Evolutionary conservation across 352 stramenopile genomes (phyloP), one percentile per base, ranked within the genome.

Genomic region (Phytophthora sojae): DNA sequence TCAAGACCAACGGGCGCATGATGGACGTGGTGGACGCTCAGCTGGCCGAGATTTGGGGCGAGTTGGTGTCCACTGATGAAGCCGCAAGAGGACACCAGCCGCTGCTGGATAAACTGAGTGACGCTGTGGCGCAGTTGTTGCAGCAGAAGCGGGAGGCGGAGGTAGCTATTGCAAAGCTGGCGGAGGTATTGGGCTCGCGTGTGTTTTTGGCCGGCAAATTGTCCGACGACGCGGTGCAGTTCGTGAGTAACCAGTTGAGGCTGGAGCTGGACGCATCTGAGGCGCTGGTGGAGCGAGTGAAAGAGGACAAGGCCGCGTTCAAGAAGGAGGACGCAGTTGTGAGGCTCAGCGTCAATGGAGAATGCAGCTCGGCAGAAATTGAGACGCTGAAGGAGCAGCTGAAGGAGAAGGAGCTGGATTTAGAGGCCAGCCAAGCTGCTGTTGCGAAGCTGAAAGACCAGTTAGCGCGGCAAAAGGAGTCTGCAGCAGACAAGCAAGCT

Each of bases 141-240:
- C 72, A 77, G 49, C 79, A 86, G 58, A 85, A 88, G 63, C 78
- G 75, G n/a, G 74, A 77, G 55, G 61, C 60, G 8, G 81, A 83
- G 42, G 50, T 64, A n/a, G 67, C 73, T 12, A 67, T 88, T 50
- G 61, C 65, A 11, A 75, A 81, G 19, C 55, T 83, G 12, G 69
- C 71, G 0, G 73, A 83, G 26, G 76, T 80, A 19, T 15, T 83
- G 32, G 67, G 67, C 4, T 81, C 68, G 25, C 50, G 67, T 21
- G 72, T 72, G 55, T 75, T 82, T 72, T 73, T 80, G 23, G 66
- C 67, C 7, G 74, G 68, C 14, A 76, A 77, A 52, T 52, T 80
- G 53, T 47, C 39, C 4, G 74, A 80, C 39, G 75, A 82, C 14
- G 66, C 73, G 0, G 78, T 82, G 50, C 69, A 78, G 52, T 78